Conservation (phyloP, 225 moss, liverwort and hornwort genomes). For the Pseudoscleropodium purum region DNA sequence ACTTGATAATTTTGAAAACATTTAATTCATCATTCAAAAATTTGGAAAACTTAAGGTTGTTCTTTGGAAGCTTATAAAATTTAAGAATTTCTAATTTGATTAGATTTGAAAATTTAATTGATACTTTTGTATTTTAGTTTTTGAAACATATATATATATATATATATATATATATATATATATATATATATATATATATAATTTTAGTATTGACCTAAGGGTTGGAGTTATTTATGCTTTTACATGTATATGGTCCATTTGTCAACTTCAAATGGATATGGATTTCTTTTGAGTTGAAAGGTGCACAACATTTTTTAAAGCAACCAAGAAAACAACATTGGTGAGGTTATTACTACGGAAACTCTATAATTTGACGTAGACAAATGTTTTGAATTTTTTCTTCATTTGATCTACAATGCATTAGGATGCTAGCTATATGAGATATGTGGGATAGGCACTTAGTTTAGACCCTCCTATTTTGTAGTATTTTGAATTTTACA, state of each 20-base stretch:
- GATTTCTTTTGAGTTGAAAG: accelerated
- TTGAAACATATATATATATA: too few relatives aligned
- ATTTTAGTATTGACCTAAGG: neutral
- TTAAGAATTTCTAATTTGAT: neutral
- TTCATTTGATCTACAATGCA: neutral
- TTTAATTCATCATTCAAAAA: neutral
- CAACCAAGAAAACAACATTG: accelerated
- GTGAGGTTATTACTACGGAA: accelerated
- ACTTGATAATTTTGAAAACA: neutral
- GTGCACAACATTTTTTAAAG: neutral
- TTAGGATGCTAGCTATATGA: accelerated
- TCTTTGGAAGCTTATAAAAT: neutral
- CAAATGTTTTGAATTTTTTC: neutral
- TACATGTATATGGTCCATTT: accelerated
- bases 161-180: too few relatives aligned
- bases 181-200: too few relatives aligned
- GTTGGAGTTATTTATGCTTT: accelerated
- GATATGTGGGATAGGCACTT: accelerated
- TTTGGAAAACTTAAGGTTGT: neutral
- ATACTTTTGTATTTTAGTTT: neutral
- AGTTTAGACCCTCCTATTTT: neutral
- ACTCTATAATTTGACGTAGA: neutral
- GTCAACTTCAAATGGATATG: neutral
- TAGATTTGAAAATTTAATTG: neutral
- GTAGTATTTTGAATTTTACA: neutral